These are phyloP conservation scores for Kwoniella dejecticola DNA, from an alignment of 768 basidiomycete species.

Conservation along the genomic window DNA sequence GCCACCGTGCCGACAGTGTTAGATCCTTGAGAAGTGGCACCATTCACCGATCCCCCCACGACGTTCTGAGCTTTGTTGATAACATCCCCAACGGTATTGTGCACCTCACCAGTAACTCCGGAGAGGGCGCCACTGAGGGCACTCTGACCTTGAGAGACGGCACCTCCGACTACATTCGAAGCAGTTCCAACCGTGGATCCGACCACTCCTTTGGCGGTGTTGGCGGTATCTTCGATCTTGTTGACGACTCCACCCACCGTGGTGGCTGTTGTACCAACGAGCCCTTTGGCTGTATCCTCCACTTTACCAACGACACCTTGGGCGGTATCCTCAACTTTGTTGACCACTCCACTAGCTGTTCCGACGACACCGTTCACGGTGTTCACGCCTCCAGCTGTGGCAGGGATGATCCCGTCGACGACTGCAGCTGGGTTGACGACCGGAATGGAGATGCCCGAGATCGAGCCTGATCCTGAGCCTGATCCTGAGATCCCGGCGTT, in stretches of 20 bases:
- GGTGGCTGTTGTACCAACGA: too few species aligned
- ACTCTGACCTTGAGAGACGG: constrained; percentile 3
- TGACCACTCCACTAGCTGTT: too few species aligned
- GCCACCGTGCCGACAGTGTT: too few species aligned
- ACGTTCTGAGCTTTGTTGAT: background rate
- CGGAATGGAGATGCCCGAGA: too few species aligned
- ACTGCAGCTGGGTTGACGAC: too few species aligned
- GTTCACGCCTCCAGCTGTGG: too few species aligned
- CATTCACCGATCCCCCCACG: background rate
- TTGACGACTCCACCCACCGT: too few species aligned
- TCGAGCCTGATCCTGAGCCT: background rate
- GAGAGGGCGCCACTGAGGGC: background rate
- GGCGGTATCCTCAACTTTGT: too few species aligned
- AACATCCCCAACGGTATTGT: background rate
- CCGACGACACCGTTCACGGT: too few species aligned
- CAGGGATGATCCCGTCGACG: too few species aligned
- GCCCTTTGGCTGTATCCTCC: background rate
- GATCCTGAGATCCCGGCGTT: background rate
- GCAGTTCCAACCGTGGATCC: background rate
- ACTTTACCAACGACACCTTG: background rate
- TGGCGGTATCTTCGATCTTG: too few species aligned
- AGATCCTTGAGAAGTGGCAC: background rate
- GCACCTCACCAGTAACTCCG: background rate
- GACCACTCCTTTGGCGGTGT: background rate
- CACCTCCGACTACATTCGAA: constrained; percentile 2